Evolutionary conservation across 1,284 basidiomycete genomes (phyloP), one percentile per base, ranked within the genome.

Genomic region (Spongispora temasekensis): DNA sequence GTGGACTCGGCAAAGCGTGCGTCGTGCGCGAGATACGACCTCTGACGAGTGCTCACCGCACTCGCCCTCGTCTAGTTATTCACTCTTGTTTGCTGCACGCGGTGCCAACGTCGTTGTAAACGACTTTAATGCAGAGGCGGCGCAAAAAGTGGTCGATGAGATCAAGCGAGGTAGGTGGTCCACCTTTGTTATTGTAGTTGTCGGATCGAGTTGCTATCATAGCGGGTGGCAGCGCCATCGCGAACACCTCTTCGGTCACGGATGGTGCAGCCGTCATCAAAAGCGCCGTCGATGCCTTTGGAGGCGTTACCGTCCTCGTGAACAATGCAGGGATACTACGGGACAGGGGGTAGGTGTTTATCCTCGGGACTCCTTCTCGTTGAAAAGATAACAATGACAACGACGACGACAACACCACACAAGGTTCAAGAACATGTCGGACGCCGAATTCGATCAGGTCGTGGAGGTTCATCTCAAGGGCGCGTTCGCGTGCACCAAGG

Each of bases 311-410:
- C 66, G 93, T 90, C 64, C 84, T 97, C 54, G 90, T 98, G 72
- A 99, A 99, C 82, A 99, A 99, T 79, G 97, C 97, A 53, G 97
- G 97, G 58, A 95, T 99, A 67, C 80, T 99, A 55, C 87, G 91
- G 25, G 89, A 91, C 71, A 91, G 84, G 71, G 88, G 87, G 95
- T 91, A 58, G 50, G 84, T 74, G 30, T 21, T 21, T 27, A 28
- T 42, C 28, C 52, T 27, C 19, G 28, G 23, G 30, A 30, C 19
- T 19, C 7, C 37, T 17, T 40, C 37, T 40, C 7, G n/a, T 23
- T 44, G 21, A 44, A 23, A 44, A n/a, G 37, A 40, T 17, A 19
- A 40, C 27, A n/a, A n/a, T n/a, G n/a, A n/a, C n/a, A n/a, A n/a
- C n/a, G n/a, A n/a, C n/a, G n/a, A n/a, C n/a, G n/a, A n/a, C n/a